Conservation (phyloP, 2,329 filamentous ascomycete species). For the Colletotrichum orchidophilum region DNA sequence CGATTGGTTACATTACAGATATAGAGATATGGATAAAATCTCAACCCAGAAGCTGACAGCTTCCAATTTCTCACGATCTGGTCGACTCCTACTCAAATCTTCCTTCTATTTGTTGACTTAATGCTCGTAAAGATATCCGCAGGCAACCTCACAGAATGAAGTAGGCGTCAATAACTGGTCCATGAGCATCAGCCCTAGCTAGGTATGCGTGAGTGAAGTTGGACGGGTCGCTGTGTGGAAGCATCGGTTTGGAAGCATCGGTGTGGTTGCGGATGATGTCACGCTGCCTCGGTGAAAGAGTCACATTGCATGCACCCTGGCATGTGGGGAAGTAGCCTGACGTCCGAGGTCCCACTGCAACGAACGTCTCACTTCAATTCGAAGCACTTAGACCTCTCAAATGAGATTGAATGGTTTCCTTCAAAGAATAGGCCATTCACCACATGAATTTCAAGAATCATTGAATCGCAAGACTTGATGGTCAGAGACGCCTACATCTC, state of each 20-base stretch:
- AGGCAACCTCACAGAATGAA: too few relatives aligned
- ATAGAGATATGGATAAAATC: constrained; percentile 13
- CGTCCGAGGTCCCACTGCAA: background rate
- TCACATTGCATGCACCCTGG: background rate
- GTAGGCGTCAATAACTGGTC: too few relatives aligned
- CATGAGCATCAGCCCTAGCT: too few relatives aligned
- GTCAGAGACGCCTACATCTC: background rate
- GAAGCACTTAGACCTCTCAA: background rate
- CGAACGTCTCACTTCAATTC: background rate
- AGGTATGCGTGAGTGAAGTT: background rate
- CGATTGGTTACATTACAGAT: constrained; percentile 30
- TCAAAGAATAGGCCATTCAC: background rate
- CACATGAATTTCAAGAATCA: background rate
- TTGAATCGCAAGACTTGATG: background rate
- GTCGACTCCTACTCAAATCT: background rate
- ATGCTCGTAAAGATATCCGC: too few relatives aligned
- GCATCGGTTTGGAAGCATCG: background rate
- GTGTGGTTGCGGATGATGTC: constrained; percentile 12
- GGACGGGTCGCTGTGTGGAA: background rate
- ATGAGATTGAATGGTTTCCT: background rate
- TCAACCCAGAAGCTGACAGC: background rate
- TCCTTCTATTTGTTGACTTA: background rate
- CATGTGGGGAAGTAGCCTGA: background rate
- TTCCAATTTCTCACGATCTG: background rate
- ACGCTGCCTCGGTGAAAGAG: background rate